Evolutionary conservation across 202 grass and related monocot genomes (phyloP).

Genomic region (Hordeum pubiflorum): DNA sequence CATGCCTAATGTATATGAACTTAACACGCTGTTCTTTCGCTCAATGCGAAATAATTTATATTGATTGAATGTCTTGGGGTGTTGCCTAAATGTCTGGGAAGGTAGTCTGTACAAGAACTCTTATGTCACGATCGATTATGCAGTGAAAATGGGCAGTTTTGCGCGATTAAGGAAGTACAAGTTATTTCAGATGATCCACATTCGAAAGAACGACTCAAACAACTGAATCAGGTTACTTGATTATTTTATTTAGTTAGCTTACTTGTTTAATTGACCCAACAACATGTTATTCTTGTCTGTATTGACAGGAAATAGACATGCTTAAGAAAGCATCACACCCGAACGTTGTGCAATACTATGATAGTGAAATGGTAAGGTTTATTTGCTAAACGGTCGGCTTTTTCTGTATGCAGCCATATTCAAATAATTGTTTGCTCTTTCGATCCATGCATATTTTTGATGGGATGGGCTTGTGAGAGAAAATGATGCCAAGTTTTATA

Average conservation of each 20-base stretch:
- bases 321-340: conserved; percentile 78
- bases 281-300: conserved; percentile 18
- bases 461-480: background rate
- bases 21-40: background rate
- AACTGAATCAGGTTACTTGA: conserved; percentile 75
- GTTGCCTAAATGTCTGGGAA: background rate
- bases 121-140: conserved; percentile 18
- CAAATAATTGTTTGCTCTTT: background rate
- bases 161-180: conserved; percentile 94
- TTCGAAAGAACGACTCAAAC: conserved; percentile 89
- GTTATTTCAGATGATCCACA: conserved; percentile 90
- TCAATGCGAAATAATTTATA: background rate
- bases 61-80: background rate
- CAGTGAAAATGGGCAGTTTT: conserved; percentile 90
- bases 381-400: background rate
- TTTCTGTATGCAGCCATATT: conserved; percentile 3
- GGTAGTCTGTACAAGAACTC: background rate
- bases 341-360: conserved; percentile 91
- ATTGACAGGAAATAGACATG: conserved; percentile 81
- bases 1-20: background rate
- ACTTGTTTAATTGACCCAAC: conserved; percentile 28
- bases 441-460: background rate
- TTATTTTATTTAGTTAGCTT: conserved; percentile 17
- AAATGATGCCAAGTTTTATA: background rate
- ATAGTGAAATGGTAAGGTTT: conserved; percentile 68